phyloP scores from a whole-genome alignment of 1,284 basidiomycete species.

The Malassezia globosa region DNA sequence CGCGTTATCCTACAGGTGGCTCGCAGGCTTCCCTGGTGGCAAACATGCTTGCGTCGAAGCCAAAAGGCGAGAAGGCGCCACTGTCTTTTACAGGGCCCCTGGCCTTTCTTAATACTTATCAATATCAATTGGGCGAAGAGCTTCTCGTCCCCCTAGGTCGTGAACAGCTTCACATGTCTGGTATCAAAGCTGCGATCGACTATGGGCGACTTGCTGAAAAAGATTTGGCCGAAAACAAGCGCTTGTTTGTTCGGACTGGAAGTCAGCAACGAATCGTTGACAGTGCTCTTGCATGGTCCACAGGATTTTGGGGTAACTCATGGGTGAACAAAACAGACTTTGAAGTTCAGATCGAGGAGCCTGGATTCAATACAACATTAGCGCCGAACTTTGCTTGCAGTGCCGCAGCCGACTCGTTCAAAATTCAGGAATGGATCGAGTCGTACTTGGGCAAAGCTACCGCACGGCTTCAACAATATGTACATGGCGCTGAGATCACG shows the following conservation, averaged over 20 bases:
- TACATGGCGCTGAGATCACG: conserved; percentile 24
- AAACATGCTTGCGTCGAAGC: neutral
- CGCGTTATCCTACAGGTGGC: conserved; percentile 36
- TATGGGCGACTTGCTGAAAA: conserved; percentile 22
- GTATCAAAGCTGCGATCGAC: conserved; percentile 29
- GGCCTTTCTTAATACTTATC: conserved; percentile 33
- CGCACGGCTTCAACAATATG: conserved; percentile 24
- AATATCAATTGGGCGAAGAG: conserved; percentile 34
- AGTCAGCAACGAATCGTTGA: conserved; percentile 44
- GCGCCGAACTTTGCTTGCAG: conserved; percentile 40
- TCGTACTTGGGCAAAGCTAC: conserved; percentile 39
- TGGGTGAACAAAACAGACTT: conserved; percentile 24
- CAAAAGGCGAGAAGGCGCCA: conserved; percentile 1
- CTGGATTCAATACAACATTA: conserved; percentile 39
- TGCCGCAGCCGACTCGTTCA: conserved; percentile 4
- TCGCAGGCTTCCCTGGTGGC: conserved; percentile 8
- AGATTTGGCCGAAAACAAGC: conserved; percentile 20
- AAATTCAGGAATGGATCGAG: conserved; percentile 9
- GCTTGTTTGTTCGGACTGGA: conserved; percentile 36
- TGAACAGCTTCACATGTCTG: conserved; percentile 33
- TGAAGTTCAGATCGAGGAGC: conserved; percentile 41
- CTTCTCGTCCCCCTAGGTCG: conserved; percentile 40
- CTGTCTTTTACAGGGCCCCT: conserved; percentile 27
- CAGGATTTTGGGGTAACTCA: conserved; percentile 28
- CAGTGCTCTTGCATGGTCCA: conserved; percentile 30